Conservation (phyloP, 108 stramenopile species). For the Hondaea fermentalgiana region DNA sequence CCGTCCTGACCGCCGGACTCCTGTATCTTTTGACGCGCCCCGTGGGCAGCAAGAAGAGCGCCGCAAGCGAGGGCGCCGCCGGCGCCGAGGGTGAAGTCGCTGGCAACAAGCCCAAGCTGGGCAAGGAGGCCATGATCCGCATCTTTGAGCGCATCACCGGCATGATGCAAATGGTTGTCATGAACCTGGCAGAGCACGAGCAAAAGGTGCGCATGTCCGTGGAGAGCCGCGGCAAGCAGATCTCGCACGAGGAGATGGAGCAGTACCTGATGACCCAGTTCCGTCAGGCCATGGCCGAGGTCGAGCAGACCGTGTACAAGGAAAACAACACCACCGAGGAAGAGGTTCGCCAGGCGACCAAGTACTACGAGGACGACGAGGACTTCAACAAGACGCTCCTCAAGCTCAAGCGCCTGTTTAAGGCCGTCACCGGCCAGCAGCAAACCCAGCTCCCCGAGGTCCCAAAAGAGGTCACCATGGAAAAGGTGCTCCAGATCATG, state of each 20-base stretch:
- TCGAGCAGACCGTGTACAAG: slow-evolving; percentile 18
- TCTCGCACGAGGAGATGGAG: slow-evolving; percentile 9
- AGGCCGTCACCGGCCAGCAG: slow-evolving; percentile 3
- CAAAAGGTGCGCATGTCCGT: neutral
- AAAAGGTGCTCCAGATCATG: neutral
- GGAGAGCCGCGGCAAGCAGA: neutral
- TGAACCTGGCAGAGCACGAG: slow-evolving; percentile 14
- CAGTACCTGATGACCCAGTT: slow-evolving; percentile 13
- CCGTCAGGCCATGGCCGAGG: neutral
- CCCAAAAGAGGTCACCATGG: slow-evolving; percentile 9
- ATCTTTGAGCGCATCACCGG: neutral
- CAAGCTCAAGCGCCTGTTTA: slow-evolving; percentile 12
- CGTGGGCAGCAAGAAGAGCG: neutral
- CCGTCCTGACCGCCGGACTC: neutral
- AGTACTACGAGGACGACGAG: neutral
- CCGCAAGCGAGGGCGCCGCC: neutral
- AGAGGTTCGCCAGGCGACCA: neutral
- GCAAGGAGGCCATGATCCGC: neutral
- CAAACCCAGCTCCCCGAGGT: neutral
- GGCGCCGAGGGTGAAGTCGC: neutral
- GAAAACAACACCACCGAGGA: slow-evolving; percentile 19
- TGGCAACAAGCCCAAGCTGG: neutral
- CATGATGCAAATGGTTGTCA: slow-evolving; percentile 7
- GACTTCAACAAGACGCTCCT: neutral
- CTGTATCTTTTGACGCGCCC: slow-evolving; percentile 10